Evolutionary conservation across 192 early-diverging fungal species (phyloP).

Genomic region (Linnemannia schmuckeri): DNA sequence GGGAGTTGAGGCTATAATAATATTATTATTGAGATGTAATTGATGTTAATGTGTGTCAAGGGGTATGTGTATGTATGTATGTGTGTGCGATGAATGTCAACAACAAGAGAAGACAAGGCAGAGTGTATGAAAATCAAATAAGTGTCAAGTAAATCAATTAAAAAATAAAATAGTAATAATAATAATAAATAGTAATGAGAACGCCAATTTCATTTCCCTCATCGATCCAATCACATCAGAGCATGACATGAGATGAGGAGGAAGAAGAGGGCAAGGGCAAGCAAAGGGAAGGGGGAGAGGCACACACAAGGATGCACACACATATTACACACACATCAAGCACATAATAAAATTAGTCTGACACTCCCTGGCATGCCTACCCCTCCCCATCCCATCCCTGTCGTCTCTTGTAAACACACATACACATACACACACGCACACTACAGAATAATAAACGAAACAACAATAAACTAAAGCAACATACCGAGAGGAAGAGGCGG

Average conservation of each 20-base stretch:
- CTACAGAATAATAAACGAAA: background rate
- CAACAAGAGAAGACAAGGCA: background rate
- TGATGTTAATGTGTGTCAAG: background rate
- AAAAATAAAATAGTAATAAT: background rate
- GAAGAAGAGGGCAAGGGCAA: background rate
- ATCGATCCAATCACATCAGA: conserved; percentile 10
- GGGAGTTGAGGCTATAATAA: background rate
- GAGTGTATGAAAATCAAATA: background rate
- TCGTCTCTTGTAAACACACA: background rate
- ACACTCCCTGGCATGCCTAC: background rate
- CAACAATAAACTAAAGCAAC: background rate
- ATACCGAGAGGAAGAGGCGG: conserved; percentile 32
- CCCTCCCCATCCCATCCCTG: background rate
- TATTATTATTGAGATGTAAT: background rate
- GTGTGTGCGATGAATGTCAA: background rate
- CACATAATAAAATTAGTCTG: background rate
- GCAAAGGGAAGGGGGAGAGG: background rate
- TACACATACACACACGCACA: background rate
- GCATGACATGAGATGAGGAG: background rate
- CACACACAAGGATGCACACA: background rate
- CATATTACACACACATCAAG: background rate
- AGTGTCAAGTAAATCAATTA: conserved; percentile 2
- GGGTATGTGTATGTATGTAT: background rate
- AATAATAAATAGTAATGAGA: conserved; percentile 12
- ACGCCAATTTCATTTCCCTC: conserved; percentile 25